Evolutionary conservation across 176 grass and related monocot species (phyloP).

Genomic region (Urochloa ruziziensis): DNA sequence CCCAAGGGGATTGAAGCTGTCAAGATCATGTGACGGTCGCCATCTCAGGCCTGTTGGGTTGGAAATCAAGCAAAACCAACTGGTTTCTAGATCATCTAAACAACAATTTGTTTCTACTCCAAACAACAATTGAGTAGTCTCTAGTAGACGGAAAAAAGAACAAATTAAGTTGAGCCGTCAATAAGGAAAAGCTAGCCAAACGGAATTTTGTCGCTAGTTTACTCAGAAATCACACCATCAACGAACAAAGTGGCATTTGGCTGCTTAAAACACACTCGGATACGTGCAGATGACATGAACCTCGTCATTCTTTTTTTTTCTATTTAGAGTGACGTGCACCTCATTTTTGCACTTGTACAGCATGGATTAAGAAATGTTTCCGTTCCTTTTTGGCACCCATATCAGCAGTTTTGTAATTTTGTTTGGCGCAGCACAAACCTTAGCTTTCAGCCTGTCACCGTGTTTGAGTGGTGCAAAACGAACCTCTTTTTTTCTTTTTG

Average conservation of each 20-base stretch:
- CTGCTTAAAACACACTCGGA: neutral
- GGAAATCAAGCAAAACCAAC: neutral
- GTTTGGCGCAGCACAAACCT: neutral
- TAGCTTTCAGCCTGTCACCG: neutral
- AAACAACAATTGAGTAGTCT: too few species aligned
- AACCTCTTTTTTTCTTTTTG: neutral
- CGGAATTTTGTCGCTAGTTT: too few species aligned
- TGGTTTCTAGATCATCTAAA: neutral
- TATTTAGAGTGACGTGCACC: neutral
- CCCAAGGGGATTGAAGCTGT: neutral
- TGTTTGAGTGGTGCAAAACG: neutral
- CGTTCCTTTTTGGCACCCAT: too few species aligned
- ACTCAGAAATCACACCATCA: neutral
- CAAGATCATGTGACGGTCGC: neutral
- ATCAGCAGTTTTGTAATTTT: neutral
- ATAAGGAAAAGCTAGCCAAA: neutral
- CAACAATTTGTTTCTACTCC: neutral
- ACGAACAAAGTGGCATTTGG: neutral
- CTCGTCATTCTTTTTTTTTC: neutral
- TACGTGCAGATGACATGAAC: neutral
- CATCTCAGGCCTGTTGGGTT: neutral
- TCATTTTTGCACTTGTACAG: neutral
- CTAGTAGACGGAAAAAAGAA: neutral
- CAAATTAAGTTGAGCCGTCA: neutral
- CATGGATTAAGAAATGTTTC: too few species aligned